These are phyloP conservation scores for Cicer chorassanicum DNA, from an alignment of 306 rosid genomes.

Conservation along the genomic window DNA sequence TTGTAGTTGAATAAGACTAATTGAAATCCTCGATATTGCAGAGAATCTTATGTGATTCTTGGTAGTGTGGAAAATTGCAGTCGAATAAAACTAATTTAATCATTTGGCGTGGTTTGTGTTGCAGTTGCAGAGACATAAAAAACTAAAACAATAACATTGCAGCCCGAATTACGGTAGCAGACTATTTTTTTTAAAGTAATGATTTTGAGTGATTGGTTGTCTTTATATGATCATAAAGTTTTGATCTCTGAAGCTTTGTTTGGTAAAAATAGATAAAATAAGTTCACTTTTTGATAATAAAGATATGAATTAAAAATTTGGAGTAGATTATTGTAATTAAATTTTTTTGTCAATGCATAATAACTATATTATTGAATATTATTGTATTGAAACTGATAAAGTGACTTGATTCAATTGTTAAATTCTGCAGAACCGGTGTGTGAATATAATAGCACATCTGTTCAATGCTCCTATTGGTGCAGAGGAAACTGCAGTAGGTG, in stretches of 20 bases:
- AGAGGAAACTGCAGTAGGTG: constrained; percentile 74
- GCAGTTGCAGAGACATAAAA: background rate
- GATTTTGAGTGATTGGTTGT: constrained; percentile 12
- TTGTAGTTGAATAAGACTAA: background rate
- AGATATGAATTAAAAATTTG: background rate
- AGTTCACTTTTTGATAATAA: background rate
- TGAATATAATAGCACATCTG: constrained; percentile 85
- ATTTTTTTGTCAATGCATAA: background rate
- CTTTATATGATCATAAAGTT: constrained; percentile 10
- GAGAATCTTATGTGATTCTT: no score
- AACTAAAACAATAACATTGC: background rate
- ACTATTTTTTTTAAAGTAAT: background rate
- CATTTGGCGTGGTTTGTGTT: background rate
- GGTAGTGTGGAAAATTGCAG: background rate
- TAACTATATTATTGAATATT: constrained; percentile 19
- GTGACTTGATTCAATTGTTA: constrained; percentile 20
- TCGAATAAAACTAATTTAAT: background rate
- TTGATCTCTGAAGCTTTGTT: background rate
- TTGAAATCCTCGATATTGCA: background rate
- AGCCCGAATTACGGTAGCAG: background rate
- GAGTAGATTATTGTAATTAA: constrained; percentile 4
- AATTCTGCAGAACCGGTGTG: constrained; percentile 80
- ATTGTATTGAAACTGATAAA: constrained; percentile 1
- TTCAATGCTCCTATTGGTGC: constrained; percentile 76
- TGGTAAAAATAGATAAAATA: constrained; percentile 7